Evolutionary conservation across 1,284 basidiomycete genomes (phyloP), one percentile per base, ranked within the genome.

Genomic region (Ganoderma resinaceum): DNA sequence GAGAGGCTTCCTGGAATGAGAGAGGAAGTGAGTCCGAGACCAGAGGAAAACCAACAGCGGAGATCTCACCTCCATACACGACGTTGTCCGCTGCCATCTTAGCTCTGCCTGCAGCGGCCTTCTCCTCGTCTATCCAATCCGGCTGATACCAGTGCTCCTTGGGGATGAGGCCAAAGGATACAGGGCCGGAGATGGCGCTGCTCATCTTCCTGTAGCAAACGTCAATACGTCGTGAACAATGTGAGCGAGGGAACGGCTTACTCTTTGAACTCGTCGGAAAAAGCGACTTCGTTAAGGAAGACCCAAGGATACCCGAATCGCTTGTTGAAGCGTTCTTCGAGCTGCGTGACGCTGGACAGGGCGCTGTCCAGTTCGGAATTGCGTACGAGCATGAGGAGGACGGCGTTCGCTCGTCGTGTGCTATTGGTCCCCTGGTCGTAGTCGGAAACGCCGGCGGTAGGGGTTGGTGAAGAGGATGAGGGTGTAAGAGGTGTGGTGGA

Each of bases 131-230:
- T 71, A 95, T 94, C 87, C 88, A 95, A 40, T 87, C 82, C 0
- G 96, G 95, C 77, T 97, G 95, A 71, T 86, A 83, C 96, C 97
- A 98, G 72, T 96, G 85, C 3, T 94, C 89, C 29, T 60, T 46
- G 20, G 88, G 84, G n/a, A 89, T 84, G 12, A 80, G 69, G 0
- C 83, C 86, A 67, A 85, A 87, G 55, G 83, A 76, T 3, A 84
- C 77, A 14, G 77, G 75, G 7, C 83, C 78, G 1, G 76, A 72
- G 0, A 79, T 81, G 33, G 84, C 66, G 14, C 80, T 78, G 7
- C 77, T 77, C 14, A 86, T 75, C 1, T 82, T 83, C 33, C 85
- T 87, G 64, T 26, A 12, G 40, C 23, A 23, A 8, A 57, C 9
- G 35, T 42, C 38, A 61, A 3, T n/a, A 12, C 37, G 63, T 33